Base-by-base conservation (phyloP, 164 flowering plant genomes). In the Taxillus chinensis region DNA sequence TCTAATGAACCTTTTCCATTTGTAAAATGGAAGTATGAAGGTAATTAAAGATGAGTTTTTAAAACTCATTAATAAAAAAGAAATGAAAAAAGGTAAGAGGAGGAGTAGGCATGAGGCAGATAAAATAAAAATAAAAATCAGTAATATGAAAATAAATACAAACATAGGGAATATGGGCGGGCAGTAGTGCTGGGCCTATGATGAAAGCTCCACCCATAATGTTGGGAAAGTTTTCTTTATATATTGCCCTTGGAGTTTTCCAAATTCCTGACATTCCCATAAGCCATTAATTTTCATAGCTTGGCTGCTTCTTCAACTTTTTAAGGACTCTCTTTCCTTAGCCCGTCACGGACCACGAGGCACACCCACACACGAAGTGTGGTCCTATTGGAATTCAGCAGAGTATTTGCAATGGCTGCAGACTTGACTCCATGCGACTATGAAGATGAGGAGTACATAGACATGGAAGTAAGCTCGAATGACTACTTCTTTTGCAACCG, bases 361-460 rank as follows among this genome's bases (percentile, higher is more conserved):
- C 27, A 27, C 27, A 27, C 27, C 27, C 27, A 27, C 27, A 27
- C 27, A 27, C 27, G 27, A 27, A 27, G 27, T 27, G 27, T 27
- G 27, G 27, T 27, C 27, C 27, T 27, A 27, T 27, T 27, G 27
- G 27, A 27, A 11, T 48, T 48, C 13, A 48, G 51, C 51, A 48
- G 51, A 39, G 40, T 8, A 39, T 13, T 13, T 27, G 63, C 56
- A 61, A 80, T 80, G 85, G 78, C 64, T 11, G 59, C 39, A 55
- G 64, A 72, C 48, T 60, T 39, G 8, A 37, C 45, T 39, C 65
- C 73, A 11, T 67, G 45, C 68, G 85, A 82, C 12, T 63, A 68
- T 59, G 72, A 57, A 63, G 92, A 89, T 37, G 96, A 87, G 45
- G 93, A 87, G 16, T 89, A 81, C 83, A 87, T 87, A 49, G 91